Evolutionary conservation across 1,284 basidiomycete genomes (phyloP), one percentile per base, ranked within the genome.

Genomic region (Paramarasmius palmivorus): DNA sequence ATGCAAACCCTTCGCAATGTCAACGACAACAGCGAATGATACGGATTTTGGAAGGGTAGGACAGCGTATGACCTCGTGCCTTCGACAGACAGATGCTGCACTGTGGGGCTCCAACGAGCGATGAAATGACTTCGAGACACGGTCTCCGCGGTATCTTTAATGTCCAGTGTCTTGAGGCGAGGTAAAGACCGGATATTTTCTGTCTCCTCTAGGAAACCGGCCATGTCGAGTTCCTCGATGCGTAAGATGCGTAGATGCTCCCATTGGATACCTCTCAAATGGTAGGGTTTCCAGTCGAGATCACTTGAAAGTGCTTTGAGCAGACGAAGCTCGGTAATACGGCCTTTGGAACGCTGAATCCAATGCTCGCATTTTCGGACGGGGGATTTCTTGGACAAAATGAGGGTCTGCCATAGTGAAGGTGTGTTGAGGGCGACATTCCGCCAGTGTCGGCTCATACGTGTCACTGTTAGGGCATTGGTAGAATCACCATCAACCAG

Each of bases 391-490:
- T 68, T 64, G n/a, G 75, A 73, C 10, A 91, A 70, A 15, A 81
- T 68, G 15, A 91, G 76, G 0, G 71, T 78, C 29, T 66, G 62
- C 88, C 88, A 90, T 3, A 87, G 71, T 12, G 63, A 59, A 1
- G 86, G 79, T 3, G 73, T 78, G 35, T 68, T 65, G 49, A 79
- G 65, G 2, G 80, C 71, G 29, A 84, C 68, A 25, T 63, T 61
- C 40, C 85, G 77, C 87, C 88, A 90, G 56, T 76, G 73, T 40
- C 66, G 73, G 63, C 78, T 88, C 25, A 90, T 29, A 29, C 25
- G 25, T n/a, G 23, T 74, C 2, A 88, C 60, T 0, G 58, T 56
- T 26, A 87, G 63, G 5, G 81, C 73, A n/a, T 66, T 65, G 1
- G 67, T 63, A 45, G 72, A 67, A 52, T 86, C 71, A 4, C 73